Evolutionary conservation across 371 early-diverging fungal species (phyloP), one percentile per base, ranked within the genome.

Genomic region (Chytridiales sp.): DNA sequence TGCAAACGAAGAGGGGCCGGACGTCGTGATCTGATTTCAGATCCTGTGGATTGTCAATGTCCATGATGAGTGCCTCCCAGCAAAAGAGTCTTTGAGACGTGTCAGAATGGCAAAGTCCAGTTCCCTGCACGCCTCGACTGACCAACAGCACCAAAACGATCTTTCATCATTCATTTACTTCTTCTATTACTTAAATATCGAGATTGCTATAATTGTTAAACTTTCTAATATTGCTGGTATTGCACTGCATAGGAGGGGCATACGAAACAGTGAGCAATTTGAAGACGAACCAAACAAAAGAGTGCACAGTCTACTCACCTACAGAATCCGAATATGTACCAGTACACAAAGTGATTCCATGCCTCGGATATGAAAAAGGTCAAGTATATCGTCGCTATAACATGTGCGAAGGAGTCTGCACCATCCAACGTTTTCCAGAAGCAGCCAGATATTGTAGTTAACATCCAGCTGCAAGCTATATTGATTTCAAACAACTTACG

Each of bases 1-100:
- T 88, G 67, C 86, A 90, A 44, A 99, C 95, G 95, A 94, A 99
- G 32, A 99, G 74, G 26, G 99, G 99, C 29, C 94, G 84, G 2
- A 86, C 80, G 31, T 70, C 76, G 67, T 93, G 93, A 74, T 96
- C 92, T 17, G 84, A 77, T 74, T 98, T 99, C 47, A 99, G 83
- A n/a, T n/a, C n/a, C n/a, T n/a, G n/a, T n/a, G n/a, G n/a, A n/a
- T n/a, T n/a, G n/a, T n/a, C n/a, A n/a, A n/a, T n/a, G n/a, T n/a
- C n/a, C n/a, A n/a, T n/a, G n/a, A n/a, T n/a, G n/a, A n/a, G n/a
- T n/a, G n/a, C n/a, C n/a, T n/a, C n/a, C n/a, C n/a, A n/a, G n/a
- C n/a, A n/a, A n/a, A n/a, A n/a, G n/a, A n/a, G n/a, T n/a, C n/a
- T n/a, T n/a, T n/a, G n/a, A n/a, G n/a, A n/a, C n/a, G n/a, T n/a